Percentiles rank a stretch among this genome's conserved stretches.
These are phyloP conservation scores for Lasiosphaeria miniovina DNA, from an alignment of 495 filamentous ascomycete species.

Conservation along the genomic window DNA sequence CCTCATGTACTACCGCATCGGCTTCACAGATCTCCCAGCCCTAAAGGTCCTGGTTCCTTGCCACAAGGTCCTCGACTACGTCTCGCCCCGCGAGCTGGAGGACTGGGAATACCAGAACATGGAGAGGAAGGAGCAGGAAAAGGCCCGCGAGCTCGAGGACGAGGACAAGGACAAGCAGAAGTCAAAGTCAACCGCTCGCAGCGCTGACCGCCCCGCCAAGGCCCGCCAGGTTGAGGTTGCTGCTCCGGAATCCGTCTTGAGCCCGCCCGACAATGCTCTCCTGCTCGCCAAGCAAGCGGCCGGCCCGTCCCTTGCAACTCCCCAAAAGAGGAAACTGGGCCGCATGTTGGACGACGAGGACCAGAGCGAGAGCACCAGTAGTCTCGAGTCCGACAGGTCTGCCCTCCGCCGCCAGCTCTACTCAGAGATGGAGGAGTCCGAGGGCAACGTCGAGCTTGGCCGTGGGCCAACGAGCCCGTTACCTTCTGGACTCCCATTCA, in stretches of 20 bases:
- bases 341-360: slow-evolving; percentile 10
- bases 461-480: slow-evolving; percentile 6
- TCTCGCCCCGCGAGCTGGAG: slow-evolving; percentile 43
- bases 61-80: slow-evolving; percentile 41
- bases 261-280: slow-evolving; percentile 13
- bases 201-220: slow-evolving; percentile 16
- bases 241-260: background rate
- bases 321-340: slow-evolving; percentile 24
- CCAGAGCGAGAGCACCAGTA: slow-evolving; percentile 8
- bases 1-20: slow-evolving; percentile 40
- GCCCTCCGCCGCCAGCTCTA: background rate
- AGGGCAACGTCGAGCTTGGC: background rate
- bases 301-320: slow-evolving; percentile 34
- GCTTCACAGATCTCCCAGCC: slow-evolving; percentile 42
- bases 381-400: slow-evolving; percentile 21
- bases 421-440: background rate
- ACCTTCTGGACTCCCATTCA: background rate
- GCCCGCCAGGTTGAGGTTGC: background rate
- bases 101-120: slow-evolving; percentile 39
- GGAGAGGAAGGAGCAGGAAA: slow-evolving; percentile 31
- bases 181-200: slow-evolving; percentile 2
- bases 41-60: slow-evolving; percentile 37
- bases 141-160: slow-evolving; percentile 6
- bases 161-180: slow-evolving; percentile 7
- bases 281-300: slow-evolving; percentile 20